These are phyloP conservation scores for Acanthamoeba lenticulata DNA, from an alignment of 208 protist genomes.

Conservation along the genomic window DNA sequence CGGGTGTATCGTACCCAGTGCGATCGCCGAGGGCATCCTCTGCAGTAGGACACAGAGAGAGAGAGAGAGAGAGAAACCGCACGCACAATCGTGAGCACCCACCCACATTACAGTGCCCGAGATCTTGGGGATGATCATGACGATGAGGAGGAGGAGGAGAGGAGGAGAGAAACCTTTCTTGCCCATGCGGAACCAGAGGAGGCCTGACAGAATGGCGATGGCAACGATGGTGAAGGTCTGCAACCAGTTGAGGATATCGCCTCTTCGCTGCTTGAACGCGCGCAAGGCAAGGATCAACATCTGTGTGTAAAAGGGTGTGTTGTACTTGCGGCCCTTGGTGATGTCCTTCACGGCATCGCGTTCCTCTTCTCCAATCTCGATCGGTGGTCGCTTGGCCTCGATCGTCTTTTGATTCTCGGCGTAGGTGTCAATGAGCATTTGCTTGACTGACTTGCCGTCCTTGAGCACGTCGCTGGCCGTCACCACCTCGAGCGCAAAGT, in stretches of 20 bases:
- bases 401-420: background rate
- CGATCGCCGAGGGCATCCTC: background rate
- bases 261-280: constrained; percentile 49
- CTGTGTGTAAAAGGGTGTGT: constrained; percentile 32
- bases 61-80: no score
- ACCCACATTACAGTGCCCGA: no score
- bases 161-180: constrained; percentile 71
- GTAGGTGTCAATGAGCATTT: constrained; percentile 38
- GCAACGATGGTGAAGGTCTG: constrained; percentile 67
- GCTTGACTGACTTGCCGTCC: background rate
- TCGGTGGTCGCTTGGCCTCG: background rate
- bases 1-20: no score
- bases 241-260: constrained; percentile 70
- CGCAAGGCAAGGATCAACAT: constrained; percentile 29
- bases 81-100: no score
- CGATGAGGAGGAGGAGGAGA: background rate
- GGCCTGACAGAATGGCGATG: constrained; percentile 67
- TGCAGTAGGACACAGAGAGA: background rate
- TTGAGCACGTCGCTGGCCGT: background rate
- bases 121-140: no score
- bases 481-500: background rate
- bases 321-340: constrained; percentile 32
- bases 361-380: background rate
- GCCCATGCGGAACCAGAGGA: constrained; percentile 77
- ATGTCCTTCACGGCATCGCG: background rate